Percentiles rank a stretch among this genome's conserved stretches.
Conservation (phyloP, 768 basidiomycete species). For the Boletellus emodensis region DNA sequence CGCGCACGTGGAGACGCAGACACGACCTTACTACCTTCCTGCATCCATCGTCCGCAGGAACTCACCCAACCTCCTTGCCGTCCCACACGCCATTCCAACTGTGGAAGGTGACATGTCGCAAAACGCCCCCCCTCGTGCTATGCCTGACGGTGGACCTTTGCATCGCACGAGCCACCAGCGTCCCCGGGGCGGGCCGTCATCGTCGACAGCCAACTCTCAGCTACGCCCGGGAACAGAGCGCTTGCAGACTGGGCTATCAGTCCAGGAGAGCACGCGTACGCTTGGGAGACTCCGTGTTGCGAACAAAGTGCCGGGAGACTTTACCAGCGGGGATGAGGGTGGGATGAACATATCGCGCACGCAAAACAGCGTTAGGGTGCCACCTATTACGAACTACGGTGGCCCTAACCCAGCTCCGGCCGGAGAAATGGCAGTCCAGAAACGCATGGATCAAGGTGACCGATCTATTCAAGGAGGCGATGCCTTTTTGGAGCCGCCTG, state of each 20-base stretch:
- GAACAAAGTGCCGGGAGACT: conserved; percentile 47
- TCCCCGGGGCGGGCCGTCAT: conserved; percentile 2
- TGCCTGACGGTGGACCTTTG: not conserved
- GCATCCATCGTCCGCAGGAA: conserved; percentile 18
- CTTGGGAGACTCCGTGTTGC: conserved; percentile 47
- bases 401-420: not conserved
- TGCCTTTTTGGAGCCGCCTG: conserved; percentile 13
- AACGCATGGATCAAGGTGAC: not conserved
- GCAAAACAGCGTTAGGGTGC: not conserved
- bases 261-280: conserved; percentile 32
- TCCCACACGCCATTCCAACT: conserved; percentile 13
- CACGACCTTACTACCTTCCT: conserved; percentile 22
- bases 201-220: not conserved
- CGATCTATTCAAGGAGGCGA: conserved; percentile 2
- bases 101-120: conserved; percentile 1
- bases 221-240: conserved; percentile 16
- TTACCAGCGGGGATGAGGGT: conserved; percentile 34
- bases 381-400: not conserved
- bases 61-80: conserved; percentile 17
- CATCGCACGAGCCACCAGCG: not conserved
- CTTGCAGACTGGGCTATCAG: conserved; percentile 16
- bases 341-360: conserved; percentile 11
- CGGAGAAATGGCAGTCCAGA: not conserved
- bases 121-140: conserved; percentile 1
- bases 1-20: conserved; percentile 14